Evolutionary conservation across 2,329 filamentous ascomycete species (phyloP), one percentile per base, ranked within the genome.

Genomic region (Fusarium graminum): DNA sequence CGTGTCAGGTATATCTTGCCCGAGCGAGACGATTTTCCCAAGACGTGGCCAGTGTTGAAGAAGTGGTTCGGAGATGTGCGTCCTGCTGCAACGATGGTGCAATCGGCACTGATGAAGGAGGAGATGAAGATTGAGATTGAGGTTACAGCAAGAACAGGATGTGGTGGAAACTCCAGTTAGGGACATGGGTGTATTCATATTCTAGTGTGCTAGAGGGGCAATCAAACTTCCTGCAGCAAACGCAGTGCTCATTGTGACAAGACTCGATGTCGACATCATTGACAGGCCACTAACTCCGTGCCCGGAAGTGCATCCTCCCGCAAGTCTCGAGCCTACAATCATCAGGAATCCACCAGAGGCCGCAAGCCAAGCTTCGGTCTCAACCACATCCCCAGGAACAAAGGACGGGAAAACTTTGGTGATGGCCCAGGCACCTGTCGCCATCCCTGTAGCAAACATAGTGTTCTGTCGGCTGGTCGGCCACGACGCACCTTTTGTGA

Each of bases 211-310:
- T 36, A 77, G 30, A 25, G 74, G 71, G 6, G 72, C 72, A 47
- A 76, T 60, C 45, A 72, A 49, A 32, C 71, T 72, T 5, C 86
- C 88, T 1, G 81, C 81, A 1, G 73, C 82, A 78, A 91, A 90
- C 68, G 87, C 83, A 7, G 82, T 78, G 4, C 76, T 82, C 25
- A 90, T 86, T 0, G 86, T 88, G 13, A 91, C 74, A 54, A 90
- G 80, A 70, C 89, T 91, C 11, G 88, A 85, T 6, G 85, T 76
- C 0, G 85, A 88, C 49, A 91, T 78, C 60, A 88, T 78, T n/a
- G 86, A 85, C 71, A 91, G 82, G 0, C 89, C 89, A 59, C 86
- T 90, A 64, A 92, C 87, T 0, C 89, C 89, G 73, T 92, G 89
- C 0, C 89, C 89, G 7, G 86, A 89, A 0, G 89, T 90, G 65